Conservation (phyloP, 1,284 basidiomycete species). For the Malassezia cuniculi region DNA sequence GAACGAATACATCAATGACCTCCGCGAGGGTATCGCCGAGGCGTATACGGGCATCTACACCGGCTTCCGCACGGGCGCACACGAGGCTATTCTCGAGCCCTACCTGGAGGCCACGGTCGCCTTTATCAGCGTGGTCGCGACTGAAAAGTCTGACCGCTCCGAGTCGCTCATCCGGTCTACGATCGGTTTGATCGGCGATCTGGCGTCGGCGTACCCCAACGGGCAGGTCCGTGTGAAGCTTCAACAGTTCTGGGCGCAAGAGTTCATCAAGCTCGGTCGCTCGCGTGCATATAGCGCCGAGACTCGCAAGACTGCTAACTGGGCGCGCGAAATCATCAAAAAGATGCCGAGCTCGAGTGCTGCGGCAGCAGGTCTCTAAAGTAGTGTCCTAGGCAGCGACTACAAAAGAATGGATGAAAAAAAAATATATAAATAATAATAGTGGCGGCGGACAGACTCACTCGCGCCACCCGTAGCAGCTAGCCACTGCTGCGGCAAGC, state of each 20-base stretch:
- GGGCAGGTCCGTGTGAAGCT: conserved; percentile 55
- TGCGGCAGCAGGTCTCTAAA: no score
- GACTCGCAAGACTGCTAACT: conserved; percentile 50
- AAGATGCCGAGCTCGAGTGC: conserved; percentile 13
- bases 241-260: conserved; percentile 66
- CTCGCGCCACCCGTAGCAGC: no score
- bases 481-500: no score
- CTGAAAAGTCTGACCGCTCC: conserved; percentile 64
- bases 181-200: conserved; percentile 77
- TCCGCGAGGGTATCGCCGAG: conserved; percentile 90
- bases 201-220: conserved; percentile 60
- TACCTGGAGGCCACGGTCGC: conserved; percentile 66
- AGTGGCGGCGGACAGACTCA: no score
- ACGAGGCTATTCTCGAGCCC: conserved; percentile 59
- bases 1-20: conserved; percentile 75
- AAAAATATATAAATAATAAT: no score
- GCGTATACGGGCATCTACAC: conserved; percentile 90
- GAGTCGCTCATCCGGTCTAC: conserved; percentile 64
- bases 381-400: no score
- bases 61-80: conserved; percentile 70
- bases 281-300: conserved; percentile 48
- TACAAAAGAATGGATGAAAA: no score
- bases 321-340: conserved; percentile 50
- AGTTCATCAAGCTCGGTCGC: conserved; percentile 57
- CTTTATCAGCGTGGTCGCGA: conserved; percentile 65